Conservation (phyloP, 2,329 filamentous ascomycete species). For the Paecilomyces formosus region DNA sequence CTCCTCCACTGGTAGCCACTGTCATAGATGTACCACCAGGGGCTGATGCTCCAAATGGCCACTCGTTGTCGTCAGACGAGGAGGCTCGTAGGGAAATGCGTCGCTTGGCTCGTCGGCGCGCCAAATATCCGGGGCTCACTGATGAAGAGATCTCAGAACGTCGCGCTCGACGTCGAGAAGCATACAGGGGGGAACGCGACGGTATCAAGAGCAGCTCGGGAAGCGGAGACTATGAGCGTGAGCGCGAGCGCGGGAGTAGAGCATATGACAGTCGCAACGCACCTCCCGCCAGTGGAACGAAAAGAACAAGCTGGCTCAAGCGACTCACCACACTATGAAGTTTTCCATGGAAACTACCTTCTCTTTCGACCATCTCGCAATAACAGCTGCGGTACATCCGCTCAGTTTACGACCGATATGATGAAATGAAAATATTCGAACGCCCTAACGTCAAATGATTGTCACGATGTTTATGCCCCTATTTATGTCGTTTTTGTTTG, state of each 20-base stretch:
- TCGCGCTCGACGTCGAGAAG: conserved; percentile 24
- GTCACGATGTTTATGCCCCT: background rate
- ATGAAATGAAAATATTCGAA: conserved; percentile 2
- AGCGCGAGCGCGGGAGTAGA: conserved; percentile 26
- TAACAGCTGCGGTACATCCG: background rate
- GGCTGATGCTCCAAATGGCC: conserved; percentile 18
- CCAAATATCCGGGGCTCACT: conserved; percentile 31
- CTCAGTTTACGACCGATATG: conserved; percentile 3
- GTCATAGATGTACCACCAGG: conserved; percentile 35
- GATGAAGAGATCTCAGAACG: conserved; percentile 34
- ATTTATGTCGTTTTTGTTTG: background rate
- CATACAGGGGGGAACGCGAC: conserved; percentile 21
- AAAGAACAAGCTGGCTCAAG: conserved; percentile 37
- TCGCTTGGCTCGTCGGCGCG: conserved; percentile 30
- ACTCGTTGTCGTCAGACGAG: conserved; percentile 36
- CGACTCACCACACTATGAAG: conserved; percentile 30
- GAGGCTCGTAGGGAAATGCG: conserved; percentile 31
- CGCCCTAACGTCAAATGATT: background rate
- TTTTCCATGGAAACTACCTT: background rate
- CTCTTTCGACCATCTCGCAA: background rate
- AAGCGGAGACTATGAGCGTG: conserved; percentile 33
- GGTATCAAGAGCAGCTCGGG: conserved; percentile 33
- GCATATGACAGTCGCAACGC: conserved; percentile 19
- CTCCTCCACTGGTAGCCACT: conserved; percentile 39
- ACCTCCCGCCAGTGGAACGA: conserved; percentile 19